phyloP scores from a whole-genome alignment of 2,329 filamentous ascomycete genomes.

The Stachybotrys chartarum region DNA sequence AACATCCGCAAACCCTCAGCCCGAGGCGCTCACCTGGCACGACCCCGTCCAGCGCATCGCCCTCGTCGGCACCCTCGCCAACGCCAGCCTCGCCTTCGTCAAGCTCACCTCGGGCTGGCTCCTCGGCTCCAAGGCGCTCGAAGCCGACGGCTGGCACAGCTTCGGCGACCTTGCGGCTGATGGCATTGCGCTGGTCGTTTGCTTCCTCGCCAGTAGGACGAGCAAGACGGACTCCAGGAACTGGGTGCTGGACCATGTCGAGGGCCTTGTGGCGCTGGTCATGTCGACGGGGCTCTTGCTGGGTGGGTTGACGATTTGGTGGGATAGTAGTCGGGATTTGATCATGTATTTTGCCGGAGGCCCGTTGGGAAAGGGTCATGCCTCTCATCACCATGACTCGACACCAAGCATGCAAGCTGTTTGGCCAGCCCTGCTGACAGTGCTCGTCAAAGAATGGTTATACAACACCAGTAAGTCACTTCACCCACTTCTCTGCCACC shows the following conservation, averaged over 20 bases:
- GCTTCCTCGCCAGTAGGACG: background rate
- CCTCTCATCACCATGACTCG: background rate
- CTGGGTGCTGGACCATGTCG: background rate
- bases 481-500: background rate
- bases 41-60: background rate
- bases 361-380: background rate
- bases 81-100: background rate
- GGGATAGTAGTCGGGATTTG: background rate
- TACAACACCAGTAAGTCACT: background rate
- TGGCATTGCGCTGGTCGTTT: background rate
- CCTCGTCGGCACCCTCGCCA: background rate
- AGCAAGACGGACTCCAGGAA: background rate
- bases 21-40: background rate
- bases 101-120: background rate
- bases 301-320: background rate
- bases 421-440: background rate
- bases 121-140: background rate
- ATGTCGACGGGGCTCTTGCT: background rate
- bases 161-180: background rate
- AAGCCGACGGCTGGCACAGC: background rate
- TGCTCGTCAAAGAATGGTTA: background rate
- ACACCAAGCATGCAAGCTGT: background rate
- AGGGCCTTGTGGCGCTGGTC: background rate
- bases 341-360: background rate
- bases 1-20: too few relatives aligned